phyloP scores from a whole-genome alignment of 257 asterid genomes.

The Verbena officinalis region DNA sequence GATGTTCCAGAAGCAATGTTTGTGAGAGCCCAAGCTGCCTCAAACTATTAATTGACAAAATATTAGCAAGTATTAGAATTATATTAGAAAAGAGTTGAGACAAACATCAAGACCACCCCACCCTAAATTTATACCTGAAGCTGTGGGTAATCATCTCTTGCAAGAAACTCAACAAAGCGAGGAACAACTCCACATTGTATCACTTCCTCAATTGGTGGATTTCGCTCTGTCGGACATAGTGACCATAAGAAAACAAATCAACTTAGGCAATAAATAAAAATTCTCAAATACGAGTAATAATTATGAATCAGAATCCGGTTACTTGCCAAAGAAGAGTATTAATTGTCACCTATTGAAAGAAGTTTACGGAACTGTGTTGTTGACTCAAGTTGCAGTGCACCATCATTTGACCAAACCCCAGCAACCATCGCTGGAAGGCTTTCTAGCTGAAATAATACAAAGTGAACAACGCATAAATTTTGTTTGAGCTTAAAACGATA shows the following conservation, averaged over 20 bases:
- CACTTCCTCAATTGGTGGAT: constrained; percentile 92
- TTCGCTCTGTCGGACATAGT: constrained; percentile 60
- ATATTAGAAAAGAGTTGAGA: neutral
- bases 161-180: constrained; percentile 85
- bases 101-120: neutral
- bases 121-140: constrained; percentile 57
- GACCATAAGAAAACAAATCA: constrained; percentile 14
- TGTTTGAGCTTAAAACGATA: constrained; percentile 11
- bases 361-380: constrained; percentile 94
- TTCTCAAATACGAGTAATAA: neutral
- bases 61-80: neutral
- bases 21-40: constrained; percentile 98
- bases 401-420: constrained; percentile 79
- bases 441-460: constrained; percentile 58
- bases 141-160: constrained; percentile 79
- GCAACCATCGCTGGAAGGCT: constrained; percentile 77
- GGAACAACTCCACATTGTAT: constrained; percentile 92
- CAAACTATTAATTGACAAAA: constrained; percentile 53
- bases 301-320: neutral
- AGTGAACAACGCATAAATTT: constrained; percentile 18
- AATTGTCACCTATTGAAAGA: constrained; percentile 71
- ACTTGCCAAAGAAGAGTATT: neutral
- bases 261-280: neutral
- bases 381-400: constrained; percentile 68
- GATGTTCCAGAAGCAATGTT: constrained; percentile 97